Percentiles rank a stretch among this genome's conserved stretches.
These are phyloP conservation scores for Rhodomyrtus tomentosa DNA, from an alignment of 345 rosid species.

Conservation along the genomic window DNA sequence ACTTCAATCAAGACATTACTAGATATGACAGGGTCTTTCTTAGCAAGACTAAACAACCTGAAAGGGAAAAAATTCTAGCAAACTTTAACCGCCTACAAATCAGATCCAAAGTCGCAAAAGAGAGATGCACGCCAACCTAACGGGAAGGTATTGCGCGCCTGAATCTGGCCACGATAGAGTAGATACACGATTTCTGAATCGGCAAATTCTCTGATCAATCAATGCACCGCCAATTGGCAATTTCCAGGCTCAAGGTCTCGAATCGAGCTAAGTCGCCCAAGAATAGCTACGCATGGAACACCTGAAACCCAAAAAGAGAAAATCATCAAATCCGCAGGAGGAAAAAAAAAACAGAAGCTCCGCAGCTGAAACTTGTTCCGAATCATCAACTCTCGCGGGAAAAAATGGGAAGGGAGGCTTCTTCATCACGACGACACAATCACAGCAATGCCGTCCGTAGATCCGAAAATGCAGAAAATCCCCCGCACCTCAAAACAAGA, in stretches of 20 bases:
- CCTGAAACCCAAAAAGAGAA: slow-evolving; percentile 13
- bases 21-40: background rate
- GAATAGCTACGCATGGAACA: slow-evolving; percentile 14
- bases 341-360: background rate
- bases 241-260: slow-evolving; percentile 7
- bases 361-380: background rate
- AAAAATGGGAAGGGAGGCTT: background rate
- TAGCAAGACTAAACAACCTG: background rate
- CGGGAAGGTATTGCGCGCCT: background rate
- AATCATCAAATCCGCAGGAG: background rate
- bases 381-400: background rate
- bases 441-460: background rate
- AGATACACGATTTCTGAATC: background rate
- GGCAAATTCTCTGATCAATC: background rate
- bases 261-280: slow-evolving; percentile 24
- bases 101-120: background rate
- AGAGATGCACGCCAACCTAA: background rate
- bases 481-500: background rate
- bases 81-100: background rate
- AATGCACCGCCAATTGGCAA: background rate
- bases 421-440: background rate
- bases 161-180: background rate
- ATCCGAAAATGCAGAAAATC: background rate
- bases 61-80: background rate
- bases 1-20: background rate